These are phyloP conservation scores for Orbilia javanica DNA, from an alignment of 2,329 filamentous ascomycete genomes.

Conservation along the genomic window DNA sequence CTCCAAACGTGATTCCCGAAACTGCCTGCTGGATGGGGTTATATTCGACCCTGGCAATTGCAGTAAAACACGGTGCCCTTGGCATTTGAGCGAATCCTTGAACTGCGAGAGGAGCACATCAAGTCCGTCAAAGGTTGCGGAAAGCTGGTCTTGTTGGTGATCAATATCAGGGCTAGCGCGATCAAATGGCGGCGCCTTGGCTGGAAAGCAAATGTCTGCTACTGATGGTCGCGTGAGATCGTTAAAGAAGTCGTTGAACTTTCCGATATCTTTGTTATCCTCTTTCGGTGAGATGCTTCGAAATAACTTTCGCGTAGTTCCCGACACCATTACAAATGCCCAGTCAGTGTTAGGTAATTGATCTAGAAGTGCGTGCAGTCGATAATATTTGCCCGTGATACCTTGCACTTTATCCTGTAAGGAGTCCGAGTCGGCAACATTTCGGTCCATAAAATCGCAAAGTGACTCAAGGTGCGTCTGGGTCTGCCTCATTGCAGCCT, in stretches of 20 bases:
- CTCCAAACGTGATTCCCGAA: slow-evolving; percentile 20
- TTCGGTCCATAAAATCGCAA: slow-evolving; percentile 8
- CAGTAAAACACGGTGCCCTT: neutral
- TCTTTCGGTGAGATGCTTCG: neutral
- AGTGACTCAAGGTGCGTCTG: slow-evolving; percentile 14
- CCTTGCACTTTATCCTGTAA: neutral
- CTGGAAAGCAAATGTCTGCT: slow-evolving; percentile 18
- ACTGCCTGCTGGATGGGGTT: neutral
- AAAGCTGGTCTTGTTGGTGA: slow-evolving; percentile 2
- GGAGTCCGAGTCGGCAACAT: neutral
- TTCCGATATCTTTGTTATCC: slow-evolving; percentile 3
- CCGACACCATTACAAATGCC: slow-evolving; percentile 21
- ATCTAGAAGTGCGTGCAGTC: slow-evolving; percentile 2
- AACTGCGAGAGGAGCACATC: slow-evolving; percentile 16
- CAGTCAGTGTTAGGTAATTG: slow-evolving; percentile 6
- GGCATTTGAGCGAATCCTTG: neutral
- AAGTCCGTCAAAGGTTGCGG: slow-evolving; percentile 5
- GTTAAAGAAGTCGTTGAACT: slow-evolving; percentile 24
- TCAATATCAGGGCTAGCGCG: neutral
- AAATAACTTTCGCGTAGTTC: neutral
- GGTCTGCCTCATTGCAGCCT: neutral
- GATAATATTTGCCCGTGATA: neutral
- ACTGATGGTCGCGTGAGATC: slow-evolving; percentile 9
- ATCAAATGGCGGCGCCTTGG: neutral
- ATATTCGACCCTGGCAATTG: neutral